Conservation (phyloP, 2,329 filamentous ascomycete genomes). For the Hymenoscyphus repandus region DNA sequence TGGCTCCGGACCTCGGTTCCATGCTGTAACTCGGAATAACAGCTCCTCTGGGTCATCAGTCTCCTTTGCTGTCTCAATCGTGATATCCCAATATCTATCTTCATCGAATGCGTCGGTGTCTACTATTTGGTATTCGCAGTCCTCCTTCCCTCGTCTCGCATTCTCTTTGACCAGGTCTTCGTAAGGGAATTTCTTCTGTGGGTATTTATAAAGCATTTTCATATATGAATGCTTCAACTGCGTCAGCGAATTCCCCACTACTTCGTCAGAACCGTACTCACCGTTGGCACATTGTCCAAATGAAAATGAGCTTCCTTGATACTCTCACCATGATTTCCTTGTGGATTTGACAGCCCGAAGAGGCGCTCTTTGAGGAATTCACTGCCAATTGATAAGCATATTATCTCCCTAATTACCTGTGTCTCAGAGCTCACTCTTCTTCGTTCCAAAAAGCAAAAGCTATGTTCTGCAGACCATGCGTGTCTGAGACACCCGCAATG, state of each 20-base stretch:
- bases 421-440: conserved; percentile 63
- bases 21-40: conserved; percentile 89
- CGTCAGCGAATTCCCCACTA: conserved; percentile 6
- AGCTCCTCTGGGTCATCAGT: conserved; percentile 86
- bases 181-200: conserved; percentile 87
- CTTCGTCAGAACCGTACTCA: conserved; percentile 12
- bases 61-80: conserved; percentile 95
- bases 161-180: conserved; percentile 83
- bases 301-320: conserved; percentile 97
- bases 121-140: conserved; percentile 85
- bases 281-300: conserved; percentile 78
- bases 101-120: conserved; percentile 88
- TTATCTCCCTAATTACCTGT: conserved; percentile 28
- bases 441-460: conserved; percentile 98
- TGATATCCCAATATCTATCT: conserved; percentile 92
- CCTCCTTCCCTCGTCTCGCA: conserved; percentile 65
- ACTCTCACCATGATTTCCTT: conserved; percentile 95
- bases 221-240: conserved; percentile 81
- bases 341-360: conserved; percentile 91
- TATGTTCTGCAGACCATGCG: conserved; percentile 86
- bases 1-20: conserved; percentile 87
- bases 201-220: conserved; percentile 98
- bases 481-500: conserved; percentile 91
- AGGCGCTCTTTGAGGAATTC: conserved; percentile 91
- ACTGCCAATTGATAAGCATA: conserved; percentile 44